phyloP scores from a whole-genome alignment of 1,284 basidiomycete genomes.

The Tetrapyrgos nigripes region DNA sequence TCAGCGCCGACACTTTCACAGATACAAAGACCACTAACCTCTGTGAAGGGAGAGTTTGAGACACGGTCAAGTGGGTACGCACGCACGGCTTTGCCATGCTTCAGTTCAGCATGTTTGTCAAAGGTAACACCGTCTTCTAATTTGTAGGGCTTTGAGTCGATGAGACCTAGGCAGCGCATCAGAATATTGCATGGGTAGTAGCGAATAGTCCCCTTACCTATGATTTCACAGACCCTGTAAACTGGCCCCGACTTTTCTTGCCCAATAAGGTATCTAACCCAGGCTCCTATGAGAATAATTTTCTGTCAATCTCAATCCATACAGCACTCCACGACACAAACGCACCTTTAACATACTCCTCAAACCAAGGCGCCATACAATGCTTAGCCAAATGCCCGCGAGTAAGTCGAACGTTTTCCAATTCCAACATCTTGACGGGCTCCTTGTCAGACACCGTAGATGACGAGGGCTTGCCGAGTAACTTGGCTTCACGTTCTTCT shows the following conservation, averaged over 20 bases:
- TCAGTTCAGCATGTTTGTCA: slow-evolving; percentile 70
- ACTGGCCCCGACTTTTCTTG: slow-evolving; percentile 59
- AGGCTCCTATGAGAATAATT: slow-evolving; percentile 75
- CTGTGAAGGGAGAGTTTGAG: slow-evolving; percentile 70
- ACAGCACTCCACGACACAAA: slow-evolving; percentile 18
- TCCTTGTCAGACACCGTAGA: slow-evolving; percentile 47
- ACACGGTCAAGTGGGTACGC: slow-evolving; percentile 80
- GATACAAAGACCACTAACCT: slow-evolving; percentile 49
- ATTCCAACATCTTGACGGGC: slow-evolving; percentile 58
- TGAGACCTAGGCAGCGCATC: slow-evolving; percentile 47
- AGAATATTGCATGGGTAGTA: slow-evolving; percentile 11
- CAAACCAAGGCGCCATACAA: slow-evolving; percentile 77
- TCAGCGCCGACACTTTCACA: slow-evolving; percentile 14
- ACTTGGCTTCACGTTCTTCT: slow-evolving; percentile 66
- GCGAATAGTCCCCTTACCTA: slow-evolving; percentile 54
- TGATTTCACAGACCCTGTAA: slow-evolving; percentile 85
- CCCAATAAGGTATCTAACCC: slow-evolving; percentile 81
- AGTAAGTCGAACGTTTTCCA: slow-evolving; percentile 66
- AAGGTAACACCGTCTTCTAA: slow-evolving; percentile 68
- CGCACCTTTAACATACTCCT: slow-evolving; percentile 77
- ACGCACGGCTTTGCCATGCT: slow-evolving; percentile 68
- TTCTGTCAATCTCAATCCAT: slow-evolving; percentile 8
- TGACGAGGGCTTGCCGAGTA: slow-evolving; percentile 52
- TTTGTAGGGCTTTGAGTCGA: slow-evolving; percentile 71
- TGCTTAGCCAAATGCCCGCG: slow-evolving; percentile 69